A percentile compares a stretch with the other conserved stretches of the same genome.
These are phyloP conservation scores for Dissophora ornata DNA, from an alignment of 192 early-diverging fungal species.

Conservation along the genomic window DNA sequence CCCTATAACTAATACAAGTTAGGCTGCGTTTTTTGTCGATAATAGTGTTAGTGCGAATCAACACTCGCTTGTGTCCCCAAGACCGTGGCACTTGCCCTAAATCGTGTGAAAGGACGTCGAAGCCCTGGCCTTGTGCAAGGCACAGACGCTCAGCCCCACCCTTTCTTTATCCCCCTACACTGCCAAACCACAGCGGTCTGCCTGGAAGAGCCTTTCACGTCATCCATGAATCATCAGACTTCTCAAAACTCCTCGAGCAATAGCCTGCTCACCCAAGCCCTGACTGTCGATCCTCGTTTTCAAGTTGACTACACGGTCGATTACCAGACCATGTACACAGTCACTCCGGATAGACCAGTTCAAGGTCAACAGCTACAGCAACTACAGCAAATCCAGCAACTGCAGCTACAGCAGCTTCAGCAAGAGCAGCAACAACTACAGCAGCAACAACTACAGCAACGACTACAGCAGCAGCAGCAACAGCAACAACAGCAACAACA, in stretches of 20 bases:
- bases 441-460: conserved; percentile 13
- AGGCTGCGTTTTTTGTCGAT: background rate
- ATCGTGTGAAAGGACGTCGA: too few species aligned
- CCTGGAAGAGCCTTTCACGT: background rate
- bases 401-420: conserved; percentile 9
- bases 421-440: conserved; percentile 19
- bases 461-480: conserved; percentile 16
- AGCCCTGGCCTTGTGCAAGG: background rate
- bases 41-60: too few species aligned
- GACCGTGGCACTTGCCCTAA: too few species aligned
- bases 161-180: background rate
- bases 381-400: conserved; percentile 19
- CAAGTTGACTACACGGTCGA: conserved; percentile 30
- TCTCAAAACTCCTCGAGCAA: conserved; percentile 39
- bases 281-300: conserved; percentile 13
- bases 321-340: conserved; percentile 27
- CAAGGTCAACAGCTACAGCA: conserved; percentile 24
- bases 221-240: conserved; percentile 33
- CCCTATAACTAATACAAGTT: conserved; percentile 14
- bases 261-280: conserved; percentile 29
- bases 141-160: background rate
- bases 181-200: too few species aligned
- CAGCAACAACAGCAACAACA: conserved; percentile 11
- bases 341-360: conserved; percentile 8
- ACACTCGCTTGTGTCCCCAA: too few species aligned